Conservation (phyloP, 169 alveolate species). For the Cryptosporidium parvum region DNA sequence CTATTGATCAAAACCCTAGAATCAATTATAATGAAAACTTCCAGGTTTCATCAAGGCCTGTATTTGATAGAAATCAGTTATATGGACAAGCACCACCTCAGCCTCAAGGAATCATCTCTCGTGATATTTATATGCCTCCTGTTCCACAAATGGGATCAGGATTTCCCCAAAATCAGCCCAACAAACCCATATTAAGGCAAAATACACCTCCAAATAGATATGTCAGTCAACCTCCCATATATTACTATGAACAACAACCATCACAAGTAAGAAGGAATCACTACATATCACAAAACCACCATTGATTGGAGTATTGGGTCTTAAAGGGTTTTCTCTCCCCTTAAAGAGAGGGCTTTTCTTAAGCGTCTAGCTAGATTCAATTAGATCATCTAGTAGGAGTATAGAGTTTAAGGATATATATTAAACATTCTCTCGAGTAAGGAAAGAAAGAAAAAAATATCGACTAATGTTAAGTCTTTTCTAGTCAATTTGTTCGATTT, state of each 20-base stretch:
- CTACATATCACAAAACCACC: neutral
- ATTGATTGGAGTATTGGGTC: neutral
- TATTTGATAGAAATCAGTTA: neutral
- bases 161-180: neutral
- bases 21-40: neutral
- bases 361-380: neutral
- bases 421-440: neutral
- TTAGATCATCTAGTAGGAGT: constrained; percentile 5
- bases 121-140: neutral
- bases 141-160: neutral
- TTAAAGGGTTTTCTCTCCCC: neutral
- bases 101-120: neutral
- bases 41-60: neutral
- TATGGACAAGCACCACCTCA: neutral
- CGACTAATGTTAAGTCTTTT: neutral
- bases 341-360: neutral
- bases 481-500: neutral
- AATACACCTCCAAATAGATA: constrained; percentile 27
- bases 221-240: constrained; percentile 61
- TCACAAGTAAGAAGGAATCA: constrained; percentile 19
- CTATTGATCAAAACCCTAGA: neutral
- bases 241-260: constrained; percentile 4
- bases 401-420: neutral
- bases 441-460: neutral
- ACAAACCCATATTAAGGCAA: constrained; percentile 8